Conservation (phyloP, 2,329 filamentous ascomycete genomes). For the Verticillium longisporum region DNA sequence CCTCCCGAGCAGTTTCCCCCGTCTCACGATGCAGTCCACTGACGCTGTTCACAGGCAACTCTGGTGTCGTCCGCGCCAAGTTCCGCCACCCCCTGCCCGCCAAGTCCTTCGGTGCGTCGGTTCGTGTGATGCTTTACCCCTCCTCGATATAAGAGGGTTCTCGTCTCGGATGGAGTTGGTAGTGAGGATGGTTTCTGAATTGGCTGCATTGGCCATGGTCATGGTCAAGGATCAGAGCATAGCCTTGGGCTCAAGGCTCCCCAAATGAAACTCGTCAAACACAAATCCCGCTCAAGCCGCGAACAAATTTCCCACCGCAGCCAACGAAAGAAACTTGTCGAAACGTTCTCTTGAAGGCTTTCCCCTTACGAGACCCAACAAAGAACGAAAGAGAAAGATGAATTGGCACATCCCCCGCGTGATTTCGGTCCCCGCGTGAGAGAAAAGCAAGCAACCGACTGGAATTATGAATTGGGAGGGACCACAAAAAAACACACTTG, state of each 20-base stretch:
- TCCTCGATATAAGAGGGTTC: slow-evolving; percentile 78
- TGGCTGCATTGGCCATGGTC: slow-evolving; percentile 52
- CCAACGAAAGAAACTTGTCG: not conserved
- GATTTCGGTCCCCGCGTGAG: not conserved
- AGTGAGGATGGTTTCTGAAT: slow-evolving; percentile 55
- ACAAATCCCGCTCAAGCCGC: not conserved
- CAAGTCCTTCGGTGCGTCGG: slow-evolving; percentile 92
- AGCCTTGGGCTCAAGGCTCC: slow-evolving; percentile 45
- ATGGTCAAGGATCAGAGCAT: slow-evolving; percentile 49
- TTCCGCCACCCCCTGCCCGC: slow-evolving; percentile 94
- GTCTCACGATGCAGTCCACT: slow-evolving; percentile 3
- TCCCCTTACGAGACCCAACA: not conserved
- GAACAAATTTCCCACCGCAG: not conserved
- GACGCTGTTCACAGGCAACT: slow-evolving; percentile 65
- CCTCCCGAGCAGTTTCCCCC: not conserved
- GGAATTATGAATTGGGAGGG: not conserved
- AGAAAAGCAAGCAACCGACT: not conserved
- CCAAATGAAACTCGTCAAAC: slow-evolving; percentile 46
- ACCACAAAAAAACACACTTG: not conserved
- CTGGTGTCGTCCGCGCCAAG: slow-evolving; percentile 94
- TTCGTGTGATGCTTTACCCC: slow-evolving; percentile 97
- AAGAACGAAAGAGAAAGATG: not conserved
- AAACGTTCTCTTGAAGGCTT: not conserved
- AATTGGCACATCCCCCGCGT: not conserved
- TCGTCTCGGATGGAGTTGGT: slow-evolving; percentile 49